Evolutionary conservation across 139 green algal genomes (phyloP).

Genomic region (Gonium pectorale): DNA sequence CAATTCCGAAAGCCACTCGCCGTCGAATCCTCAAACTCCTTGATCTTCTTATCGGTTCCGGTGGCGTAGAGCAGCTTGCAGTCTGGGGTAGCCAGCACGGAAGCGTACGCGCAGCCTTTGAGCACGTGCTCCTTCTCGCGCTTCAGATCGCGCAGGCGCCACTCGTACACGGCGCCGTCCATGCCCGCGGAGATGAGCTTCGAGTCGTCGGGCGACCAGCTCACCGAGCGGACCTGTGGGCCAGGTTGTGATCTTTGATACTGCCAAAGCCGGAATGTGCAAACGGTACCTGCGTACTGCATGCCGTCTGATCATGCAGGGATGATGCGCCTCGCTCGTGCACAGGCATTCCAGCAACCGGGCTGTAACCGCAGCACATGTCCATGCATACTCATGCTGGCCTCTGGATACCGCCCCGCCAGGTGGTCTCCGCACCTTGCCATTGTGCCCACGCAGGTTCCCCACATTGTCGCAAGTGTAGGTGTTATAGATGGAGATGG

Average conservation of each 20-base stretch:
- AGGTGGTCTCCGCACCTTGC: too few relatives aligned
- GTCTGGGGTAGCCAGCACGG: constrained; percentile 72
- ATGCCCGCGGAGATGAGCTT: constrained; percentile 81
- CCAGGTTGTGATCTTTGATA: too few relatives aligned
- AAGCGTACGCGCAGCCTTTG: constrained; percentile 80
- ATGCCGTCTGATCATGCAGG: too few relatives aligned
- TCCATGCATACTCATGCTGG: too few relatives aligned
- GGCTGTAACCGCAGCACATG: too few relatives aligned
- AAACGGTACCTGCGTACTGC: too few relatives aligned
- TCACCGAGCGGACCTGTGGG: constrained; percentile 75
- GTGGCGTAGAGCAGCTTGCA: constrained; percentile 74
- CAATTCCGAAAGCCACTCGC: too few relatives aligned
- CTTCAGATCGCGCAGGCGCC: constrained; percentile 88
- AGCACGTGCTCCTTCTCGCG: constrained; percentile 71
- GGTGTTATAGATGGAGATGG: constrained; percentile 88
- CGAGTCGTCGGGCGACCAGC: constrained; percentile 80
- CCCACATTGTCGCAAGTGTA: constrained; percentile 91
- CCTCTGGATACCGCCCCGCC: too few relatives aligned
- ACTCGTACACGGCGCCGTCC: constrained; percentile 94
- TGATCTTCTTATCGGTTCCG: constrained; percentile 86
- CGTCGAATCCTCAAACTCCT: constrained; percentile 83
- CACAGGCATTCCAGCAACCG: too few relatives aligned
- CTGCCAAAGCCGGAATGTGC: too few relatives aligned
- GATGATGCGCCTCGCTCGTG: too few relatives aligned
- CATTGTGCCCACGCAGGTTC: constrained; percentile 87